Percentiles rank a stretch among this genome's conserved stretches.
Conservation (phyloP, 345 rosid species). For the Citrus medica region DNA sequence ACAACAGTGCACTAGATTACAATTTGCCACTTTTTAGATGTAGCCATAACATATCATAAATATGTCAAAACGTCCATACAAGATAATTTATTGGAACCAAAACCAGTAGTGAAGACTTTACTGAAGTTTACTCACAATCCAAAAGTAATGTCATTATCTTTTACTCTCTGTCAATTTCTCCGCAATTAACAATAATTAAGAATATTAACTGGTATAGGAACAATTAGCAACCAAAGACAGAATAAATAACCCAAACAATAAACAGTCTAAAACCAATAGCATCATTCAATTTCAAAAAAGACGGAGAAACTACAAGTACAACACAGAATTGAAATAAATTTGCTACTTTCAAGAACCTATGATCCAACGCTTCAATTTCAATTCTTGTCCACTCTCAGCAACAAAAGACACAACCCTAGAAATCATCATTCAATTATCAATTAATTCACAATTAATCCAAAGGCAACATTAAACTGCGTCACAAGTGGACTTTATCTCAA, state of each 20-base stretch:
- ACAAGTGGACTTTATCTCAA: background rate
- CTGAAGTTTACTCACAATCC: background rate
- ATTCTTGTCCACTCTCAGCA: background rate
- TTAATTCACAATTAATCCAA: background rate
- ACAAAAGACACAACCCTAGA: constrained; percentile 2
- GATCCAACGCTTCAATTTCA: background rate
- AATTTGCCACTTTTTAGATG: too few relatives aligned
- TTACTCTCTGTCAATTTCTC: background rate
- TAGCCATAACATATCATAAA: background rate
- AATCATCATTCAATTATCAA: background rate
- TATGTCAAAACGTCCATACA: background rate
- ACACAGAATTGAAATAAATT: background rate
- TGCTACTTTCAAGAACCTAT: background rate
- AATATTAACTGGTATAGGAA: background rate
- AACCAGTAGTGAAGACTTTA: background rate
- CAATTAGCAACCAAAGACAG: background rate
- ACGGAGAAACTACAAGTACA: background rate
- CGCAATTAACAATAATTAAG: background rate
- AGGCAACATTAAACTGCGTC: background rate
- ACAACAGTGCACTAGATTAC: background rate
- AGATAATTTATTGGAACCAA: background rate
- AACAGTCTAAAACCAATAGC: background rate
- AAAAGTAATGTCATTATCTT: background rate
- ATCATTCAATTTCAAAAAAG: background rate
- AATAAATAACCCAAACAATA: background rate